Base-by-base conservation (phyloP, 192 early-diverging fungal species). In the Kickxella alabastrina region DNA sequence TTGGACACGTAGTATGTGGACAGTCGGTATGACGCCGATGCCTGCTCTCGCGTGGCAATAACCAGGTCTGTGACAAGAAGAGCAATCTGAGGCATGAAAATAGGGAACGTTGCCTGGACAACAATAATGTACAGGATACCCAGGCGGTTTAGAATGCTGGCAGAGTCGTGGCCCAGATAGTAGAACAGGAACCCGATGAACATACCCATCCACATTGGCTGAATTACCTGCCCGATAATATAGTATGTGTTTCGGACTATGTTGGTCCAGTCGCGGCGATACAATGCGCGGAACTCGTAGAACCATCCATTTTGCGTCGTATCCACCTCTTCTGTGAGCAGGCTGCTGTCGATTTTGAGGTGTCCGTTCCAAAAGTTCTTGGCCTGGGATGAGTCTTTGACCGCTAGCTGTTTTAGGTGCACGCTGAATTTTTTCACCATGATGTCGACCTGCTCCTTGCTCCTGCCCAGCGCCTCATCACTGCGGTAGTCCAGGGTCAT, bases 1-100 rank as follows among this genome's bases (percentile, higher is more conserved):
- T 86, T 87, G 43, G 85, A 78, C 25, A 82, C 52, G 45, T 76
- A 87, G 35, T 76, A 85, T 25, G 83, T 61, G 12, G 78, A 78
- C 15, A 79, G 56, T 10, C 87, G 60, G 75, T 86, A 89, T 2
- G 79, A 69, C 0, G 80, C 80, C 14, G 75, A 51, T 7, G 83
- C 70, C 2, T 82, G 78, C 61, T 89, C 87, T 9, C 84, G 68
- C 7, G 73, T 55, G 57, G 83, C 78, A 31, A 82, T 80, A 31
- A 55, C 63, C 13, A 75, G 68, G 43, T 83, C 68, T 22, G 65
- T 27, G 2, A 72, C 49, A 42, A 69, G 44, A 10, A 77, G 59
- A 2, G 54, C 54, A 6, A 49, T 34, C 9, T 49, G 47, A 12
- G 84, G 84, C 80, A 83, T 79, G 17, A 86, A 68, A 8, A 78